These are phyloP conservation scores for Globisporangium echinulatum DNA, from an alignment of 352 stramenopile species.

Conservation along the genomic window DNA sequence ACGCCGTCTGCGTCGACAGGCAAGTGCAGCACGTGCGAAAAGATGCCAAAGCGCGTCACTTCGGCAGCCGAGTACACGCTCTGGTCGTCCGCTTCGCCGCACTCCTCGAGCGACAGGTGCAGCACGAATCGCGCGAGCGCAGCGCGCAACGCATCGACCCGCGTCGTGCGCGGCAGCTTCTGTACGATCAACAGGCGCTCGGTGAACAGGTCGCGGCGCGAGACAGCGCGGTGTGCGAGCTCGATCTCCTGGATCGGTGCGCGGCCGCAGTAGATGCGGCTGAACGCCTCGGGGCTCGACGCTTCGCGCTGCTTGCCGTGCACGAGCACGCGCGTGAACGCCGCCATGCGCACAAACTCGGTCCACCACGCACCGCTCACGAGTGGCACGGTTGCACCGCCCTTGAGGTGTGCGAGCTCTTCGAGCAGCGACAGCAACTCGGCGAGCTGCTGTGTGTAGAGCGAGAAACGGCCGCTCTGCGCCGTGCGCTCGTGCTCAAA, in stretches of 20 bases:
- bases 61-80: slow-evolving; percentile 65
- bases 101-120: slow-evolving; percentile 65
- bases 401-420: slow-evolving; percentile 50
- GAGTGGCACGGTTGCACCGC: slow-evolving; percentile 16
- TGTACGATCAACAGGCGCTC: slow-evolving; percentile 59
- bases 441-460: slow-evolving; percentile 57
- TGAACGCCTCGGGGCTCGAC: slow-evolving; percentile 29
- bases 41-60: slow-evolving; percentile 53
- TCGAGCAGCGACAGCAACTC: slow-evolving; percentile 60
- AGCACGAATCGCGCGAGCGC: slow-evolving; percentile 52
- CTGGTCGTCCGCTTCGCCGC: slow-evolving; percentile 69
- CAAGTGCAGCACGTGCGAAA: slow-evolving; percentile 51
- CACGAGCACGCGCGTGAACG: slow-evolving; percentile 45
- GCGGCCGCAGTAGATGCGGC: slow-evolving; percentile 47
- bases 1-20: slow-evolving; percentile 39
- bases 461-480: slow-evolving; percentile 56
- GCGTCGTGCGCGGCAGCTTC: slow-evolving; percentile 53
- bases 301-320: slow-evolving; percentile 35
- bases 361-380: slow-evolving; percentile 46
- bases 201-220: slow-evolving; percentile 30
- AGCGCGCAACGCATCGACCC: slow-evolving; percentile 26
- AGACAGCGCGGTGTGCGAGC: slow-evolving; percentile 20
- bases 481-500: slow-evolving; percentile 61
- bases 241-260: slow-evolving; percentile 56
- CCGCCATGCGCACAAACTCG: slow-evolving; percentile 50